Base-by-base conservation (phyloP, 768 basidiomycete genomes). In the Antrodiella citrinella region DNA sequence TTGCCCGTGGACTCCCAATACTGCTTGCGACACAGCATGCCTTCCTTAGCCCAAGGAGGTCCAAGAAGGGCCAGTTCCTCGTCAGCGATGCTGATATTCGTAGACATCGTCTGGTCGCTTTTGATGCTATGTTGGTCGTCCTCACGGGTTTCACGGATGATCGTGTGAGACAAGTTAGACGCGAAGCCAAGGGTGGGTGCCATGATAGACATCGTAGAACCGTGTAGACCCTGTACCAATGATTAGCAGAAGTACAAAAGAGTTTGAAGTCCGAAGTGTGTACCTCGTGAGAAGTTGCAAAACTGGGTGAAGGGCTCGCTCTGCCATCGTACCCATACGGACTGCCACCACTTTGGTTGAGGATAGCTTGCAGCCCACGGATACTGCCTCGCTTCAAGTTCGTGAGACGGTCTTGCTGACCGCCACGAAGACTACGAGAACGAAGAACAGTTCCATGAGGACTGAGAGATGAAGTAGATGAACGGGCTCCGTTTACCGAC, bases 1-100 rank as follows among this genome's bases (percentile, higher is more conserved):
- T 88, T 92, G 12, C 86, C 84, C 0, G 78, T 72, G 2, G 78
- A 76, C 59, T 97, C 95, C 84, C 89, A 93, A 64, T 94, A 97
- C 54, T 92, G 89, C 64, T 97, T 97, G 20, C 94, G 84, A 57
- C 85, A 86, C 7, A 99, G 78, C 74, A 95, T 88, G 11, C 96
- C 96, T 66, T 99, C 96, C 67, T 99, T 99, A 0, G 96, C 96
- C 95, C 95, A 99, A 0, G 96, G 96, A 4, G 96, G 84, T 13
- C 96, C 96, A 13, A 96, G 81, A 30, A 98, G 72, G 1, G 95
- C 95, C 11, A 99, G 75, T 67, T 96, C 92, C 66, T 98, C 96
- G 59, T 98, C 95, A 4, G 87, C 82, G 52, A 97, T 91, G 47
- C 91, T 91, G 58, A 89, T 84, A 26, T 76, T 81, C 1, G 85